phyloP scores from a whole-genome alignment of 352 stramenopile species.

The Phytophthora rubi region DNA sequence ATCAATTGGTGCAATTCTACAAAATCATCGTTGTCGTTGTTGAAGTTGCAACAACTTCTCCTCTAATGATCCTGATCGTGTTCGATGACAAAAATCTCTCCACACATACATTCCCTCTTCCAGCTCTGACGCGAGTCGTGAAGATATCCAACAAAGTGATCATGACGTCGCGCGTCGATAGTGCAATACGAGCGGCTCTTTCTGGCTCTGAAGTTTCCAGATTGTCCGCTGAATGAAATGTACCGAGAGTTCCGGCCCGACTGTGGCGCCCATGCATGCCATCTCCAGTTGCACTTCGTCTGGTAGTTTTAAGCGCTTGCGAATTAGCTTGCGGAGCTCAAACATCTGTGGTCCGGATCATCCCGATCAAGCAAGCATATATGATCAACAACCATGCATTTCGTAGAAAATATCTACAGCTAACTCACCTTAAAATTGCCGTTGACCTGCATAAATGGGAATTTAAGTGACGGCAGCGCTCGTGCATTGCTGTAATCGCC shows the following conservation, averaged over 20 bases:
- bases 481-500: constrained; percentile 23
- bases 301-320: constrained; percentile 40
- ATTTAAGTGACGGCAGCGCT: constrained; percentile 40
- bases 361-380: not conserved
- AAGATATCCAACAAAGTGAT: not conserved
- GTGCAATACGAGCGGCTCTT: constrained; percentile 53
- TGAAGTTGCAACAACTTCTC: not conserved
- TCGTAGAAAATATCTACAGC: not conserved
- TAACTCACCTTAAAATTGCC: constrained; percentile 57
- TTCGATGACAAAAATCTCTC: not conserved
- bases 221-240: constrained; percentile 74
- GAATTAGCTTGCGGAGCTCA: constrained; percentile 60
- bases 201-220: constrained; percentile 62
- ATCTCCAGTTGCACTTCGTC: constrained; percentile 55
- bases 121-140: no score
- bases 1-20: not conserved
- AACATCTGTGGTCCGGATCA: constrained; percentile 46
- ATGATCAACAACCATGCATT: not conserved
- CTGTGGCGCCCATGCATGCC: constrained; percentile 58
- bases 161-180: constrained; percentile 37
- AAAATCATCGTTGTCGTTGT: not conserved
- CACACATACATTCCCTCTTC: not conserved
- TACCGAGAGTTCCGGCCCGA: constrained; percentile 69
- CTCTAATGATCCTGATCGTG: not conserved
- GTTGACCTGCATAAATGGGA: constrained; percentile 69